Evolutionary conservation across 225 moss, liverwort and hornwort genomes (phyloP).

Genomic region (Physcomitrellopsis africana): DNA sequence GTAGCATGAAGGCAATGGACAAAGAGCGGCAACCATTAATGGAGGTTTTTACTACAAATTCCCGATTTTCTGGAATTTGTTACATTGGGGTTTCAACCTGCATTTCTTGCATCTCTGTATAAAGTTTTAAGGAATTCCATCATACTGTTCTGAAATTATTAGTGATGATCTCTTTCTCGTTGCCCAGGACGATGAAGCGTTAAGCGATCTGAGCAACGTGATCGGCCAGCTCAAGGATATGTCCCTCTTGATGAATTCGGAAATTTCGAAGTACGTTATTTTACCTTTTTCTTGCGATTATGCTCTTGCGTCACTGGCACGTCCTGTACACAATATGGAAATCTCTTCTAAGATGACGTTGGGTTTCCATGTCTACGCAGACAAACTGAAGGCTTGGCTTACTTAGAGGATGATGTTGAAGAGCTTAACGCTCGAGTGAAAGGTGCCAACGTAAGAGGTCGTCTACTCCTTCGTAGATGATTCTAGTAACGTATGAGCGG

Average conservation of each 20-base stretch:
- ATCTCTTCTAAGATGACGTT: not conserved
- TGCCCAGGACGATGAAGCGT: conserved; percentile 51
- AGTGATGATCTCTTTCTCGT: not conserved
- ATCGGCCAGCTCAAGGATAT: conserved; percentile 59
- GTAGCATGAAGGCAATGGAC: not conserved
- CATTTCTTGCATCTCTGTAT: not conserved
- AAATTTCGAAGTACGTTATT: conserved; percentile 49
- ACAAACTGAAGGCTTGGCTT: conserved; percentile 11
- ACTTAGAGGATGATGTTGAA: conserved; percentile 18
- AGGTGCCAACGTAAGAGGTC: conserved; percentile 22
- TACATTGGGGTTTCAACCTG: not conserved
- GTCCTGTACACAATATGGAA: too few relatives aligned
- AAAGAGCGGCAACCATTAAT: not conserved
- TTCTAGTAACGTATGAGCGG: not conserved
- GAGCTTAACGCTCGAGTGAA: conserved; percentile 21
- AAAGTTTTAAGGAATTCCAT: too few relatives aligned
- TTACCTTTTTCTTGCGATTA: not conserved
- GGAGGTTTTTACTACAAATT: not conserved
- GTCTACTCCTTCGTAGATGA: conserved; percentile 23
- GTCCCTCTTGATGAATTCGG: conserved; percentile 55
- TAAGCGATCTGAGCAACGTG: conserved; percentile 54
- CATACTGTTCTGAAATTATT: not conserved
- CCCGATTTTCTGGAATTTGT: not conserved
- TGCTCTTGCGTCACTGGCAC: too few relatives aligned
- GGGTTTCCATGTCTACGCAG: not conserved